Conservation (phyloP, 2,329 filamentous ascomycete genomes). For the Thielaviopsis ethacetica region DNA sequence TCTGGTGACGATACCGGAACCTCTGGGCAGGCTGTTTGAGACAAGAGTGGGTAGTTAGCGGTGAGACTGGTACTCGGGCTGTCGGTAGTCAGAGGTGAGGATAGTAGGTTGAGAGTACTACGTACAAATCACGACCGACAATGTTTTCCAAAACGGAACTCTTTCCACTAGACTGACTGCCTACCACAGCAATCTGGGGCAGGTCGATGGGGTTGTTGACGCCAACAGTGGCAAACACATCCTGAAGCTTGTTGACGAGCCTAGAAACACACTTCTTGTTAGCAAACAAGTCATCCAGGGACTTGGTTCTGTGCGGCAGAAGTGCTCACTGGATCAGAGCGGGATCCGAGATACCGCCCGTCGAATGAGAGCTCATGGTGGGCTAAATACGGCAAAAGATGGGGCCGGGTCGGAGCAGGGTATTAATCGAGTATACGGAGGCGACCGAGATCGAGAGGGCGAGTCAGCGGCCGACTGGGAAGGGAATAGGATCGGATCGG, state of each 20-base stretch:
- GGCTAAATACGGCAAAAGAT: neutral
- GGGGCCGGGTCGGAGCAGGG: neutral
- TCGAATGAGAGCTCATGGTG: conserved; percentile 13
- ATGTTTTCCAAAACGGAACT: conserved; percentile 98
- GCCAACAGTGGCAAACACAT: conserved; percentile 96
- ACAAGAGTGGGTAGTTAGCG: conserved; percentile 16
- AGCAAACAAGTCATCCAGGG: neutral
- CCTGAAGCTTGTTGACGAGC: conserved; percentile 96
- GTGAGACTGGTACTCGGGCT: conserved; percentile 12
- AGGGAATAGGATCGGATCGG: neutral
- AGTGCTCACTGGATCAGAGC: conserved; percentile 43
- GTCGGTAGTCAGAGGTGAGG: conserved; percentile 1
- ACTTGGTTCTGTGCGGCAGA: conserved; percentile 13
- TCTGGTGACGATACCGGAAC: conserved; percentile 91
- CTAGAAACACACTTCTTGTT: conserved; percentile 20
- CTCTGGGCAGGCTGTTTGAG: conserved; percentile 68
- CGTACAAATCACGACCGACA: conserved; percentile 95
- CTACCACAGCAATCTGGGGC: conserved; percentile 94
- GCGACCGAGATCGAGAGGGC: neutral
- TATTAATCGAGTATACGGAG: neutral
- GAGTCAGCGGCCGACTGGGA: neutral
- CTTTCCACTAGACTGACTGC: conserved; percentile 98
- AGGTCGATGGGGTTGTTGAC: conserved; percentile 99
- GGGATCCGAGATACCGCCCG: conserved; percentile 49
- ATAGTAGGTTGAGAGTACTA: conserved; percentile 16